These are phyloP conservation scores for Trametes hirsuta DNA, from an alignment of 1,284 basidiomycete genomes.

Conservation along the genomic window DNA sequence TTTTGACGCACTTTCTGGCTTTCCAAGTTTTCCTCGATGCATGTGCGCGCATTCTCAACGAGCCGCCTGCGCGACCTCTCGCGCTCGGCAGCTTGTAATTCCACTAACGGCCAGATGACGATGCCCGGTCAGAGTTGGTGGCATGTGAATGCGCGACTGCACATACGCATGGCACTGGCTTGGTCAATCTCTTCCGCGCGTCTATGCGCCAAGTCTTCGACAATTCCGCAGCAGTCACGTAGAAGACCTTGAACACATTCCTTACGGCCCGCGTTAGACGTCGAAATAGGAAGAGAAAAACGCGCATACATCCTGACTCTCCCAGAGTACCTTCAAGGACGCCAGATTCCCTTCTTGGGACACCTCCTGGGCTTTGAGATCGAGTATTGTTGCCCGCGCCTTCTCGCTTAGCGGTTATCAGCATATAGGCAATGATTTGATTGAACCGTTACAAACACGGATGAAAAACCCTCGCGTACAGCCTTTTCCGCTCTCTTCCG, in stretches of 20 bases:
- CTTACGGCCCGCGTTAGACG: constrained; percentile 27
- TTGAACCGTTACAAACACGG: constrained; percentile 28
- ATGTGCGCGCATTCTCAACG: constrained; percentile 39
- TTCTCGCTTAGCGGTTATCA: constrained; percentile 30
- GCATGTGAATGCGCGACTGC: not conserved
- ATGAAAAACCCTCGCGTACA: constrained; percentile 32
- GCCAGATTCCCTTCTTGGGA: constrained; percentile 27
- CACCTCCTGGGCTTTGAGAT: constrained; percentile 32
- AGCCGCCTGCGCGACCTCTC: constrained; percentile 41
- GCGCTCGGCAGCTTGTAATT: constrained; percentile 38
- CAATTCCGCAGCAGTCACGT: constrained; percentile 34
- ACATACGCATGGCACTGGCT: constrained; percentile 42
- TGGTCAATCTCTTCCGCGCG: constrained; percentile 40
- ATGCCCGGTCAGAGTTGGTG: not conserved
- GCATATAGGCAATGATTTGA: not conserved
- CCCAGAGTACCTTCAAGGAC: constrained; percentile 28
- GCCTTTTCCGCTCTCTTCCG: constrained; percentile 32
- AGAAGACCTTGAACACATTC: constrained; percentile 37
- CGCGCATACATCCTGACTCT: constrained; percentile 32
- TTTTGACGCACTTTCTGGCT: constrained; percentile 41
- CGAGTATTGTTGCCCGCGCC: constrained; percentile 28
- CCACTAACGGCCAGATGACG: constrained; percentile 31
- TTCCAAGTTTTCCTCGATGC: constrained; percentile 45
- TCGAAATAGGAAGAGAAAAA: not conserved
- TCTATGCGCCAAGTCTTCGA: constrained; percentile 41